These are phyloP conservation scores for Rhizoctonia solani DNA, from an alignment of 1,284 basidiomycete species.

Conservation along the genomic window DNA sequence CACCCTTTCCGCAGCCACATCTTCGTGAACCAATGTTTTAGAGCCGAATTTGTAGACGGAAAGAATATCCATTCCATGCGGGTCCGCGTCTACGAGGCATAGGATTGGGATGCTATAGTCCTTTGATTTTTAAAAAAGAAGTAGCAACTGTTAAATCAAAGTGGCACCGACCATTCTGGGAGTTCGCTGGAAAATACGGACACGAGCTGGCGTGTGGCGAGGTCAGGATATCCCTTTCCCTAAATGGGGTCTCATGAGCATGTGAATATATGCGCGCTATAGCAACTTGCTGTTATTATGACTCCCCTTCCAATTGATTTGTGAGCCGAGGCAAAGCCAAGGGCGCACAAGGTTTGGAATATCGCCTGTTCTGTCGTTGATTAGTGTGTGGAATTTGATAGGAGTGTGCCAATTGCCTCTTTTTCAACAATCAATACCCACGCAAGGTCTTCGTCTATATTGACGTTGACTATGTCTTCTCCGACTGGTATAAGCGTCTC, in stretches of 20 bases:
- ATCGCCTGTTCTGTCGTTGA: conserved; percentile 63
- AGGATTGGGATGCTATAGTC: conserved; percentile 70
- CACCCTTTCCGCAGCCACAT: conserved; percentile 65
- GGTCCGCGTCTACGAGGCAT: conserved; percentile 85
- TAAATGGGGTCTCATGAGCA: conserved; percentile 48
- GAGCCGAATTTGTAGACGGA: conserved; percentile 82
- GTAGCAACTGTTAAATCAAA: not conserved
- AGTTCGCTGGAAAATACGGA: conserved; percentile 69
- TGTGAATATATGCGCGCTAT: not conserved
- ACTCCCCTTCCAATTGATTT: conserved; percentile 63
- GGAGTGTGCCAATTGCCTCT: conserved; percentile 59
- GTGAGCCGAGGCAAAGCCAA: conserved; percentile 55
- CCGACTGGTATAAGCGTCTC: conserved; percentile 73
- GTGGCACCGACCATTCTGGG: conserved; percentile 51
- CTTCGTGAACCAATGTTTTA: conserved; percentile 64
- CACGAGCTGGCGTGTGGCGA: conserved; percentile 83
- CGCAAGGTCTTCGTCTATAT: conserved; percentile 55
- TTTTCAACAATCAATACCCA: conserved; percentile 92
- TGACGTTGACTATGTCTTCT: conserved; percentile 68
- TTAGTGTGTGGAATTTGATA: not conserved
- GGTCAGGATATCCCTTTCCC: conserved; percentile 94
- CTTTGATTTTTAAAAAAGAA: conserved; percentile 6
- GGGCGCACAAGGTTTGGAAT: conserved; percentile 76
- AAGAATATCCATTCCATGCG: conserved; percentile 87
- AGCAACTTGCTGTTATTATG: conserved; percentile 64